Conservation (phyloP, 129 eudicot genomes). For the Pseudognaphalium luteoalbum region DNA sequence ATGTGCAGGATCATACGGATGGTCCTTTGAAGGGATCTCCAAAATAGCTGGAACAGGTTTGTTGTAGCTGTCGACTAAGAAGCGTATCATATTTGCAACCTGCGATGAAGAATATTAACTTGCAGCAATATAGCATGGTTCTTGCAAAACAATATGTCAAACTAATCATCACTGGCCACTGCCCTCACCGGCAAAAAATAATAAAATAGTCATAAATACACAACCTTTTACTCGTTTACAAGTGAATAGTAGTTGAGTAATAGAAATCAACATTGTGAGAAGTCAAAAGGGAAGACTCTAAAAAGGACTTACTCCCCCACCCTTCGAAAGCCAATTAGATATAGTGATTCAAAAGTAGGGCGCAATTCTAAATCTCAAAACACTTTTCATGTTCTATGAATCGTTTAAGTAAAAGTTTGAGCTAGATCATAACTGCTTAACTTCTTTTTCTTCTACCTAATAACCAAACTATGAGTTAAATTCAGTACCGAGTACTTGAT, state of each 20-base stretch:
- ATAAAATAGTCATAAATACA: neutral
- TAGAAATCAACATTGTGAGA: too few relatives aligned
- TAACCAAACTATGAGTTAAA: neutral
- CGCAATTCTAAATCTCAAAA: too few relatives aligned
- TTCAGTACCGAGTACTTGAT: neutral
- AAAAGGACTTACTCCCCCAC: neutral
- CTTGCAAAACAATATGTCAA: neutral
- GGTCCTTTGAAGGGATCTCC: constrained; percentile 98
- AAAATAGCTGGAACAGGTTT: constrained; percentile 92
- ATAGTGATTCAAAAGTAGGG: too few relatives aligned
- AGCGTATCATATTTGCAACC: constrained; percentile 96
- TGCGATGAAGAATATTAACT: constrained; percentile 14
- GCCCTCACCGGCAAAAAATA: neutral
- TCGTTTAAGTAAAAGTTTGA: neutral
- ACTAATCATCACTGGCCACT: neutral
- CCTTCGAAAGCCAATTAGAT: neutral
- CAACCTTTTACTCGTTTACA: neutral
- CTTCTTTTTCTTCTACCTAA: neutral
- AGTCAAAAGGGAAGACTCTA: too few relatives aligned
- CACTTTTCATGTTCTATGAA: neutral
- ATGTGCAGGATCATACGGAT: constrained; percentile 92
- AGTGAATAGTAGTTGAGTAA: too few relatives aligned
- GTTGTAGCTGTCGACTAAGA: constrained; percentile 93
- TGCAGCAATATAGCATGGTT: neutral
- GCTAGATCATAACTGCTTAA: neutral